Evolutionary conservation across 305 asterid genomes (phyloP).

Genomic region (Solanum hybrid): DNA sequence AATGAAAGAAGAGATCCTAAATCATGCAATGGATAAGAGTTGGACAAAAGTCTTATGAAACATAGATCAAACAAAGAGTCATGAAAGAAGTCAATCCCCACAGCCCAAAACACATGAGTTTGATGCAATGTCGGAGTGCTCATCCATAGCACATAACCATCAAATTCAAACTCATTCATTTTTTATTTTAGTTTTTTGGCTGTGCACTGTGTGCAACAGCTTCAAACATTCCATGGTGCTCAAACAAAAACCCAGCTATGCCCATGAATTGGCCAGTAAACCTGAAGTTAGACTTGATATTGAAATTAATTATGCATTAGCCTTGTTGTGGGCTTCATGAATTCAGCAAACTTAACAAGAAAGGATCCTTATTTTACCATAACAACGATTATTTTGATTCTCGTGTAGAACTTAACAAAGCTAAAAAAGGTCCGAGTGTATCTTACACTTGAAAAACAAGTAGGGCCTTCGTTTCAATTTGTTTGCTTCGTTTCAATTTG

Average conservation of each 20-base stretch:
- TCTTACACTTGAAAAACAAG: background rate
- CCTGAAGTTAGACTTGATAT: background rate
- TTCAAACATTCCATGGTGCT: background rate
- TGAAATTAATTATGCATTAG: background rate
- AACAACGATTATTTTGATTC: background rate
- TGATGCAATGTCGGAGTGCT: background rate
- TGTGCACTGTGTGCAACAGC: background rate
- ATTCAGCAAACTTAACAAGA: background rate
- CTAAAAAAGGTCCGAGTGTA: background rate
- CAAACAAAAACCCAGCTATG: background rate
- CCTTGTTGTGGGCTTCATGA: background rate
- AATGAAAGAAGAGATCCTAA: background rate
- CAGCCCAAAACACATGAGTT: background rate
- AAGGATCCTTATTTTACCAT: background rate
- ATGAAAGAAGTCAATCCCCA: background rate
- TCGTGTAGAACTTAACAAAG: background rate
- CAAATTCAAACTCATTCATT: background rate
- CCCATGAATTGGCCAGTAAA: background rate
- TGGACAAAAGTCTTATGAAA: background rate
- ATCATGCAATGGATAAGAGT: background rate
- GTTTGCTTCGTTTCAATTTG: background rate
- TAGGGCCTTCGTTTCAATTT: background rate
- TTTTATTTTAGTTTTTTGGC: background rate
- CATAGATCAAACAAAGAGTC: background rate
- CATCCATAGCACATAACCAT: background rate